Conservation (phyloP, 2,329 filamentous ascomycete genomes). For the Paracoccidioides lutzii region DNA sequence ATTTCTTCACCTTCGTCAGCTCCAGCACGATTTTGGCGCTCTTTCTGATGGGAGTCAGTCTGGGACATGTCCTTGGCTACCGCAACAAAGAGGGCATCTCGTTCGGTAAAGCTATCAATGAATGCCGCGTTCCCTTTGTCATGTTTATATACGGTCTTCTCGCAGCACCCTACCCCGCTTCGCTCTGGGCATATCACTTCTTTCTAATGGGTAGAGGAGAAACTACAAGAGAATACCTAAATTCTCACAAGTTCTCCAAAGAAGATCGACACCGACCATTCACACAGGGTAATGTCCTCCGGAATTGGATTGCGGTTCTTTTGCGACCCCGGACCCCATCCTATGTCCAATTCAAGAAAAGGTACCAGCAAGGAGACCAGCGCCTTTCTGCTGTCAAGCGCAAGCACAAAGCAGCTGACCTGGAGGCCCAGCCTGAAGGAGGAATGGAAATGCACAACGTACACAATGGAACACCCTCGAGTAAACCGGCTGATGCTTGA, state of each 20-base stretch:
- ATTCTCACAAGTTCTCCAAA: conserved; percentile 88
- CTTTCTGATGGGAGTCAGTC: conserved; percentile 61
- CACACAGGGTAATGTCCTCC: conserved; percentile 59
- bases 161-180: conserved; percentile 64
- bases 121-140: conserved; percentile 70
- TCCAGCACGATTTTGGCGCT: conserved; percentile 63
- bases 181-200: conserved; percentile 75
- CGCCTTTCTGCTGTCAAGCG: conserved; percentile 54
- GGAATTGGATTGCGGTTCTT: conserved; percentile 71
- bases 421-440: conserved; percentile 38
- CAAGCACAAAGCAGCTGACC: conserved; percentile 37
- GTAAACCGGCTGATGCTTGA: conserved; percentile 1
- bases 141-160: conserved; percentile 75
- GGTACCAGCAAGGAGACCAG: conserved; percentile 70
- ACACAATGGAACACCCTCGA: background rate
- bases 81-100: conserved; percentile 48
- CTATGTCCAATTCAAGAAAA: conserved; percentile 74
- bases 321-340: conserved; percentile 74
- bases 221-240: conserved; percentile 91
- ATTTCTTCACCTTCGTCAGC: conserved; percentile 86
- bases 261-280: conserved; percentile 86
- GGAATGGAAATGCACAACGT: conserved; percentile 63
- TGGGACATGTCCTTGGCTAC: conserved; percentile 72
- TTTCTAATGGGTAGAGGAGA: conserved; percentile 85
- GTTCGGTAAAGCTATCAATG: conserved; percentile 55